A percentile compares a stretch with the other conserved stretches of the same genome.
phyloP scores from a whole-genome alignment of 1,284 basidiomycete genomes.

The Fomitopsis palustris region DNA sequence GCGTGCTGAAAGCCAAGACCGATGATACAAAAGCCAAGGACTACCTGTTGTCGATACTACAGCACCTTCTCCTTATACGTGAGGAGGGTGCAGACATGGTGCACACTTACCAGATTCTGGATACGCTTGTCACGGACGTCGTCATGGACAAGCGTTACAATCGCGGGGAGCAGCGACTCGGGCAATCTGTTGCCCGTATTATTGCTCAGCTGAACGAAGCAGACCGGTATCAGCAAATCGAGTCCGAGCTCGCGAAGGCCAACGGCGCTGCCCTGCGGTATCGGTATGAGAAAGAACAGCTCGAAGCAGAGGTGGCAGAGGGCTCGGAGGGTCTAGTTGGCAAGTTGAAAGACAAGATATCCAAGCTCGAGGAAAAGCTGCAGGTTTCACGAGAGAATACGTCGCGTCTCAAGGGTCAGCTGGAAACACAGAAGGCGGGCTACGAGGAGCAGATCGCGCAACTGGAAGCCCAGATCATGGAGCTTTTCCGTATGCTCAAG shows the following conservation, averaged over 20 bases:
- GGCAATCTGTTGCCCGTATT: conserved; percentile 86
- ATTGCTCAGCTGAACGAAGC: conserved; percentile 92
- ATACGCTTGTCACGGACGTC: conserved; percentile 90
- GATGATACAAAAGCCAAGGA: conserved; percentile 78
- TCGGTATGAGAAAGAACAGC: conserved; percentile 67
- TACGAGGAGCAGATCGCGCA: conserved; percentile 89
- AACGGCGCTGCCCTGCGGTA: conserved; percentile 62
- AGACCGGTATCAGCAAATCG: conserved; percentile 77
- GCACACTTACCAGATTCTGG: conserved; percentile 92
- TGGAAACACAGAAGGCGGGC: conserved; percentile 76
- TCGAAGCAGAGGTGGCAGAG: conserved; percentile 80
- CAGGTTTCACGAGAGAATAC: conserved; percentile 76
- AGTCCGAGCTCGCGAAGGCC: conserved; percentile 73
- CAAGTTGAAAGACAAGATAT: conserved; percentile 72
- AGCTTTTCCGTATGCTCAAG: conserved; percentile 90
- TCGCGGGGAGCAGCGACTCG: conserved; percentile 83
- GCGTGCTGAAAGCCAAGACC: conserved; percentile 73
- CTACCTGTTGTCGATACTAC: conserved; percentile 90
- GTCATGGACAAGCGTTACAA: conserved; percentile 90
- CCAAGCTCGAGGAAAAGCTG: conserved; percentile 79
- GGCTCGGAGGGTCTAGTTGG: conserved; percentile 86
- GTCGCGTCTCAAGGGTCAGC: conserved; percentile 70
- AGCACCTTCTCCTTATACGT: conserved; percentile 88
- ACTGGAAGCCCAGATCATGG: conserved; percentile 90
- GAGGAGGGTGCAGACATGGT: conserved; percentile 82